Conservation (phyloP, 2,329 filamentous ascomycete species). For the Aspergillus aculeatus region DNA sequence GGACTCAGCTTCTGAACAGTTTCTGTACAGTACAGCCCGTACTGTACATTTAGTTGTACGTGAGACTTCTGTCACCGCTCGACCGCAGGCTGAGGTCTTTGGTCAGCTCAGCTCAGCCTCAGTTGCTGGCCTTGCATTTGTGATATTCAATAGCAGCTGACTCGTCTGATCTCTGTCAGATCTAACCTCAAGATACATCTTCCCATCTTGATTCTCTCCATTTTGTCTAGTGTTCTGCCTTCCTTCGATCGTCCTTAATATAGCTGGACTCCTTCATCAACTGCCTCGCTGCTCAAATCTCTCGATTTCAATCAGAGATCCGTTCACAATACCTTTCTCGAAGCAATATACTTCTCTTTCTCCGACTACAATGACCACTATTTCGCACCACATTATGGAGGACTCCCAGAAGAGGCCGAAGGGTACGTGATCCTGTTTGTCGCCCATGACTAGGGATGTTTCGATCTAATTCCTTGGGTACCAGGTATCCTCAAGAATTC, state of each 20-base stretch:
- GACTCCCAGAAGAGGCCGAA: slow-evolving; percentile 41
- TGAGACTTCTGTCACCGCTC: no score
- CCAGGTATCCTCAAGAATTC: slow-evolving; percentile 94
- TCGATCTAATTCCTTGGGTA: not conserved
- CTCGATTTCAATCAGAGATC: not conserved
- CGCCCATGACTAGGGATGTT: not conserved
- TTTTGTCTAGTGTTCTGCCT: not conserved
- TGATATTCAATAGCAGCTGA: slow-evolving; percentile 6
- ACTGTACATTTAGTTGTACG: no score
- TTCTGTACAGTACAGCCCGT: no score
- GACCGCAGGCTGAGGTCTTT: slow-evolving; percentile 7
- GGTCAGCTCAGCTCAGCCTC: slow-evolving; percentile 7
- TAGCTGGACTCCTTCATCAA: not conserved
- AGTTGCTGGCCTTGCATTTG: not conserved
- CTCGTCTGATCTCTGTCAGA: not conserved
- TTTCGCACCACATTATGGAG: slow-evolving; percentile 29
- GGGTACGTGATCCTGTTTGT: slow-evolving; percentile 30
- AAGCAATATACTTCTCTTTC: not conserved
- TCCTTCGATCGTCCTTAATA: not conserved
- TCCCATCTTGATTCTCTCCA: not conserved
- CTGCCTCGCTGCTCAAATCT: not conserved
- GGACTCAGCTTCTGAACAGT: not conserved
- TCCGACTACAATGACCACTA: slow-evolving; percentile 23
- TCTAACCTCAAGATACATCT: not conserved
- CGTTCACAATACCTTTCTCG: no score